Percentiles rank a stretch among this genome's conserved stretches.
Evolutionary conservation across 768 basidiomycete genomes (phyloP).

Genomic region (Paxillus involutus): DNA sequence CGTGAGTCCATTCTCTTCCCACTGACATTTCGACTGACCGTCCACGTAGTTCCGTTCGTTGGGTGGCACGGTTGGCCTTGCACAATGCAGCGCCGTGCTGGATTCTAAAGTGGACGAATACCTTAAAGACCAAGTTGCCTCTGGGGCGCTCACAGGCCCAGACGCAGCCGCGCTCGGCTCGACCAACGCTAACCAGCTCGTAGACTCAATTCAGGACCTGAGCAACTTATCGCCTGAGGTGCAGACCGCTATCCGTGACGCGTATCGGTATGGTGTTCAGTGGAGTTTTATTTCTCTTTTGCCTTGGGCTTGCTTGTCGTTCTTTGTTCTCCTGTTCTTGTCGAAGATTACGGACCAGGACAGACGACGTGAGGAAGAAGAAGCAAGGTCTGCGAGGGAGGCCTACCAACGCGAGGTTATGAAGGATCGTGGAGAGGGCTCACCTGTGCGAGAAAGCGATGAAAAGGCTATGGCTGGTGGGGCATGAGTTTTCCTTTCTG

Average conservation of each 20-base stretch:
- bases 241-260: slow-evolving; percentile 31
- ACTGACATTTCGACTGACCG: not conserved
- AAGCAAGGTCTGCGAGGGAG: not conserved
- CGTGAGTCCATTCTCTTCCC: slow-evolving; percentile 25
- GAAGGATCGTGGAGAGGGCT: too few species aligned
- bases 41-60: slow-evolving; percentile 36
- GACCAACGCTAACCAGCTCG: slow-evolving; percentile 13
- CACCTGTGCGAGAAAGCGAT: too few species aligned
- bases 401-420: not conserved
- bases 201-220: slow-evolving; percentile 32
- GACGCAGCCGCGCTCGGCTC: slow-evolving; percentile 22
- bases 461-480: too few species aligned
- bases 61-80: slow-evolving; percentile 33
- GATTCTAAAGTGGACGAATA: slow-evolving; percentile 34
- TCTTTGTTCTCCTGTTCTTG: slow-evolving; percentile 33
- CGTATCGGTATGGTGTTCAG: slow-evolving; percentile 34
- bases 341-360: slow-evolving; percentile 31
- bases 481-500: too few species aligned
- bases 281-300: slow-evolving; percentile 42
- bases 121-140: slow-evolving; percentile 23
- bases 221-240: slow-evolving; percentile 28
- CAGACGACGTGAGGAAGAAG: slow-evolving; percentile 4
- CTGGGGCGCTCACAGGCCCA: slow-evolving; percentile 16
- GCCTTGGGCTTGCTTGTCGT: slow-evolving; percentile 38
- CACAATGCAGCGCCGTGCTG: slow-evolving; percentile 35